These are phyloP conservation scores for Amanita thiersii DNA, from an alignment of 768 basidiomycete species.

Conservation along the genomic window DNA sequence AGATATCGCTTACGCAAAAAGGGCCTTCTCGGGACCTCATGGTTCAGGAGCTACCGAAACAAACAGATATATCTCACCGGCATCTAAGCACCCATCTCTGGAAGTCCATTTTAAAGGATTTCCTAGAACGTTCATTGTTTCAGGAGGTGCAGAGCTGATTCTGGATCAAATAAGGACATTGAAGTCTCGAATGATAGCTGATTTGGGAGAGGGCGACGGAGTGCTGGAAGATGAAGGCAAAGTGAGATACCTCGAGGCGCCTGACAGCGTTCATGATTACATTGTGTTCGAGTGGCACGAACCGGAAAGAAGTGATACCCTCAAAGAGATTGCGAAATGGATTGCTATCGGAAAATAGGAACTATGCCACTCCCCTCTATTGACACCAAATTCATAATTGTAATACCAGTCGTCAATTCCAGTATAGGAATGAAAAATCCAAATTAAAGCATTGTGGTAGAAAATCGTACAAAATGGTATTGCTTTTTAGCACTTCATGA, in stretches of 20 bases:
- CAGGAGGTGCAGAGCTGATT: conserved; percentile 50
- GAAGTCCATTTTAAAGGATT: conserved; percentile 42
- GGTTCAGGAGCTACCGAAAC: conserved; percentile 34
- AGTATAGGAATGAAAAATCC: too few relatives aligned
- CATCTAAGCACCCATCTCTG: conserved; percentile 30
- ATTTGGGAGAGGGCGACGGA: conserved; percentile 39
- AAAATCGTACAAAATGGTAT: too few relatives aligned
- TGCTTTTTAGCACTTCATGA: conserved; percentile 1
- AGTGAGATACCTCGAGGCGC: conserved; percentile 39
- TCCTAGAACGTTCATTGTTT: conserved; percentile 52
- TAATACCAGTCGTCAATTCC: too few relatives aligned
- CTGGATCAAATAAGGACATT: conserved; percentile 43
- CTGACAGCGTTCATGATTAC: conserved; percentile 49
- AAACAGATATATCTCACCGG: conserved; percentile 55
- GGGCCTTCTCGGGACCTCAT: conserved; percentile 40
- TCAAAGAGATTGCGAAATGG: conserved; percentile 45
- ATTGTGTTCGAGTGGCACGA: conserved; percentile 41
- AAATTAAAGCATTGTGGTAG: too few relatives aligned
- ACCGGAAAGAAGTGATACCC: conserved; percentile 41
- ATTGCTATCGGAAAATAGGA: conserved; percentile 13
- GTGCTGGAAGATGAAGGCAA: conserved; percentile 28
- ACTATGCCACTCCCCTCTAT: too few relatives aligned
- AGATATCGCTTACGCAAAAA: conserved; percentile 23
- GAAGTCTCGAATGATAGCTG: conserved; percentile 38
- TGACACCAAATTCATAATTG: too few relatives aligned